phyloP scores from a whole-genome alignment of 768 basidiomycete species.

The Nevesoporus exiguus region DNA sequence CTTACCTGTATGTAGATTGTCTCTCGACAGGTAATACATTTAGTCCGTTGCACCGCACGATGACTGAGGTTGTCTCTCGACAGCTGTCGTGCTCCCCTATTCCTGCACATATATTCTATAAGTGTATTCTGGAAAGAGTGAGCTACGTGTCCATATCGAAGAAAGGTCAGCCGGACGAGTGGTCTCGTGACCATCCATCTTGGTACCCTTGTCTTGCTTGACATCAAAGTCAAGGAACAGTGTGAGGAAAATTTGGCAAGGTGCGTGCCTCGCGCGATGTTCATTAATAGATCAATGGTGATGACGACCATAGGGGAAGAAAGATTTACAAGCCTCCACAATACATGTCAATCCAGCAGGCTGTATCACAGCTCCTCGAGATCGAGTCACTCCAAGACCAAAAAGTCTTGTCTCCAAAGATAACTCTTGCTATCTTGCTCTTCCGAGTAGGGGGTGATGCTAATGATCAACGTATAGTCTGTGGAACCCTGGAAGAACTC shows the following conservation, averaged over 20 bases:
- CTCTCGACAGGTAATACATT: too few relatives aligned
- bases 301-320: slow-evolving; percentile 66
- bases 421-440: slow-evolving; percentile 67
- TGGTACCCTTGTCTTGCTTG: slow-evolving; percentile 89
- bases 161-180: too few relatives aligned
- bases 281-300: too few relatives aligned
- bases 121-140: too few relatives aligned
- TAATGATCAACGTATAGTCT: slow-evolving; percentile 67
- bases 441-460: slow-evolving; percentile 67
- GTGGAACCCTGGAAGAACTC: slow-evolving; percentile 82
- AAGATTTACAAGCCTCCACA: slow-evolving; percentile 96
- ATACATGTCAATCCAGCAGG: slow-evolving; percentile 92
- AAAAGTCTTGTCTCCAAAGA: slow-evolving; percentile 49
- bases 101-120: too few relatives aligned
- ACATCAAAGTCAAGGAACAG: slow-evolving; percentile 99
- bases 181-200: too few relatives aligned
- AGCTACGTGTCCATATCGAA: too few relatives aligned
- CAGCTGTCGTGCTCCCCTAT: too few relatives aligned
- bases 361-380: slow-evolving; percentile 76
- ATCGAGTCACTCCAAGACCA: slow-evolving; percentile 53
- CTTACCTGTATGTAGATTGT: too few relatives aligned
- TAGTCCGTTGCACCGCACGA: too few relatives aligned
- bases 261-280: slow-evolving; percentile 39
- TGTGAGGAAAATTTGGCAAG: slow-evolving; percentile 94
- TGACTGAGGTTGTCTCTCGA: too few relatives aligned